Evolutionary conservation across 1,284 basidiomycete genomes (phyloP).

Genomic region (Rhodotorula sp.): DNA sequence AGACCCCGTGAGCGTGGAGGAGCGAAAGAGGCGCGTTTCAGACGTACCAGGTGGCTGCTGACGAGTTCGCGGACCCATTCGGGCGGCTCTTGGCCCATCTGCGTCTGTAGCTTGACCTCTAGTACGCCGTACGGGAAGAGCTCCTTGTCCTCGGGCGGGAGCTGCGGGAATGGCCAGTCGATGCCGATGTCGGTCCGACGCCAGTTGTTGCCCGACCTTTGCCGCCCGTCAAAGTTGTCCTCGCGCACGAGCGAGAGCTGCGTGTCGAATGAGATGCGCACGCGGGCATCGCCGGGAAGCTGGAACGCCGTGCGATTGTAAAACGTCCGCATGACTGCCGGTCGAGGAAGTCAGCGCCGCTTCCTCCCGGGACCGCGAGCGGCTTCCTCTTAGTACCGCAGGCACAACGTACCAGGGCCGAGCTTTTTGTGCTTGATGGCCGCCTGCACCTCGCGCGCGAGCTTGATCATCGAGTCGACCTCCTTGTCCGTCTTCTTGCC

Average conservation of each 20-base stretch:
- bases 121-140: conserved; percentile 90
- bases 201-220: conserved; percentile 85
- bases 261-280: conserved; percentile 97
- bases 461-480: conserved; percentile 91
- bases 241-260: conserved; percentile 92
- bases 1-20: too few species aligned
- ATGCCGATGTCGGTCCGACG: conserved; percentile 76
- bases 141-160: conserved; percentile 79
- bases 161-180: conserved; percentile 71
- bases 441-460: conserved; percentile 96
- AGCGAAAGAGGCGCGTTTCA: conserved; percentile 69
- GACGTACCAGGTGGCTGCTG: conserved; percentile 79
- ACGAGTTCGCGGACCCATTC: conserved; percentile 96
- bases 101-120: conserved; percentile 97
- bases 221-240: conserved; percentile 90
- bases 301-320: conserved; percentile 99
- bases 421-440: conserved; percentile 80
- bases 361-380: neutral
- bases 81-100: conserved; percentile 92
- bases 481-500: conserved; percentile 95
- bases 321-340: conserved; percentile 89
- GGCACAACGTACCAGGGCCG: conserved; percentile 64
- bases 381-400: neutral
- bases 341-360: neutral
- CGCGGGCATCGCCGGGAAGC: conserved; percentile 93